These are phyloP conservation scores for Coniochaeta hoffmannii DNA, from an alignment of 2,329 filamentous ascomycete genomes.

Conservation along the genomic window DNA sequence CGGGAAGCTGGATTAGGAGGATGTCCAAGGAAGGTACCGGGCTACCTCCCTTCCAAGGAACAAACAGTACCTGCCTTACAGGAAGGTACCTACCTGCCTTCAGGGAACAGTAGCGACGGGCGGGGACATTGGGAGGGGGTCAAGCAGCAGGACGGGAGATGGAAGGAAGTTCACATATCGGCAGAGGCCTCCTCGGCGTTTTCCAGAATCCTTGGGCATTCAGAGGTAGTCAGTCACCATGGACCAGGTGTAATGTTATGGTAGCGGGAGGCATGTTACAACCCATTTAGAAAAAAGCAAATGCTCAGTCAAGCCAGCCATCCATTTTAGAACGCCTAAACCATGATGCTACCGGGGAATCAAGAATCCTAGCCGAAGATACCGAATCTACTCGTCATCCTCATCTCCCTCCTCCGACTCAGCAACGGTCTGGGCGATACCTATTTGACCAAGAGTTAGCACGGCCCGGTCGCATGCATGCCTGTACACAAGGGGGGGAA, in stretches of 20 bases:
- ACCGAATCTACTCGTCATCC: slow-evolving; percentile 53
- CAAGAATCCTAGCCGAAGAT: slow-evolving; percentile 17
- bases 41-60: too few relatives aligned
- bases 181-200: neutral
- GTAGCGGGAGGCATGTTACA: slow-evolving; percentile 4
- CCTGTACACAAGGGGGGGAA: neutral
- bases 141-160: too few relatives aligned
- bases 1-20: too few relatives aligned
- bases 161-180: too few relatives aligned
- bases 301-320: slow-evolving; percentile 19
- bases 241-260: neutral
- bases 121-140: too few relatives aligned
- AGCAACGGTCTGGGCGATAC: slow-evolving; percentile 74
- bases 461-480: too few relatives aligned
- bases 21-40: too few relatives aligned
- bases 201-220: neutral
- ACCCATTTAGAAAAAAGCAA: slow-evolving; percentile 11
- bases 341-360: slow-evolving; percentile 29
- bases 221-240: neutral
- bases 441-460: slow-evolving; percentile 19
- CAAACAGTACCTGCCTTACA: too few relatives aligned
- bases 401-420: slow-evolving; percentile 65
- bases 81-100: too few relatives aligned
- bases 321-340: slow-evolving; percentile 22
- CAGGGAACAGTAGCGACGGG: too few relatives aligned